Base-by-base conservation (phyloP, 1,284 basidiomycete genomes). In the Fomitiporia mediterranea region DNA sequence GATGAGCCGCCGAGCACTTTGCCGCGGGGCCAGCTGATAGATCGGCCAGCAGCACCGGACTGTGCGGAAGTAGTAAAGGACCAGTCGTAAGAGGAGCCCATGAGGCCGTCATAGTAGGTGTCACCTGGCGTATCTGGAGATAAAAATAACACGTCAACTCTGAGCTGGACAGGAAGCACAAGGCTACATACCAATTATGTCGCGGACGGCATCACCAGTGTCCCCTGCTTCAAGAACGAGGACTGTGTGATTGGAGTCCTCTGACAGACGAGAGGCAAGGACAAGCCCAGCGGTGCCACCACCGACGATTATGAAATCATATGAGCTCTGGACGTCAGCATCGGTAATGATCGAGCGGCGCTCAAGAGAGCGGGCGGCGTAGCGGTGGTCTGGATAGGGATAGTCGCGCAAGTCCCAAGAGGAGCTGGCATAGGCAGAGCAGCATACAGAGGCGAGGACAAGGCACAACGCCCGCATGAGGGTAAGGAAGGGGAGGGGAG, bases 201-300 rank as follows among this genome's bases (percentile, higher is more conserved):
- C 65, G 35, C 65, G 63, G 13, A 79, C 76, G 2, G 74, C 75
- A 46, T 76, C 72, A 0, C 85, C 86, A 34, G 80, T 75, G 40
- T 76, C 75, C 15, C 88, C 87, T 3, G 86, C 86, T 67, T 91
- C 87, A 54, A 90, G 74, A 40, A 89, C 84, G 34, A 86, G 77
- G 7, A 91, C 84, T 1, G 83, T 84, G n/a, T 73, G 75, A 62
- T 80, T 81, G 0, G 74, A 67, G 72, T 87, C 82, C 60, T 87
- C 88, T 0, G 84, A 79, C n/a, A 93, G 74, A 25, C 88, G 79
- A 13, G 79, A 72, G 0, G 88, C 90, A 27, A 92, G 67, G 5
- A 84, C 83, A 21, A 91, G 76, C 28, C 89, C 90, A 3, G 85
- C 86, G 3, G 84, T 78, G 40, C 89, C 89, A 32, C 88, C 89